Evolutionary conservation across 139 green algal species (phyloP), one percentile per base, ranked within the genome.

Genomic region (Micractinium conductrix): DNA sequence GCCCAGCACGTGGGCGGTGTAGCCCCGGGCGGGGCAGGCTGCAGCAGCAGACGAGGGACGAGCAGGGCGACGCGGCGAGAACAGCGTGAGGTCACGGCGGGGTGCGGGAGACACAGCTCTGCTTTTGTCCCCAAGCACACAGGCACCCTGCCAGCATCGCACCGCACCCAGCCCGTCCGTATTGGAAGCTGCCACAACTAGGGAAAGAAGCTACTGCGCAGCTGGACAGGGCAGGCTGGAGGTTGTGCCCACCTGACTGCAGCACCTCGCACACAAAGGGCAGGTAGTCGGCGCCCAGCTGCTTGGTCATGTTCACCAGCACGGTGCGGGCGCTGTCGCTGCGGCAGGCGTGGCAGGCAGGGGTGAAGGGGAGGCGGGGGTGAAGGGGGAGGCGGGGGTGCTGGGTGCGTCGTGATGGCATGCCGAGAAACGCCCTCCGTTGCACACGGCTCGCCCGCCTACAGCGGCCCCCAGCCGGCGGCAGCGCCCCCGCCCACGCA

Each of bases 1-100:
- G 37, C 95, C 96, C 28, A 96, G 90, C 28, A 98, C 93, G 70
- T 98, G 96, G 7, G 93, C 91, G 7, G 93, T 95, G 89, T 93
- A 98, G n/a, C 95, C 96, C 42, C 60, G 81, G 78, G 76, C 87
- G 48, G 7, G 91, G 91, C 58, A 97, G 89, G 4, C 67, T 78
- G 35, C 35, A 44, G 69, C 5, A 37, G 69, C 69, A 76, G 69
- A 2, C 62, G 30, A 17, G 1, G 21, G 63, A 14, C 7, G 30
- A 37, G 63, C n/a, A 71, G 63, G 30, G 30, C 8, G 28, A n/a
- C n/a, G n/a, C 40, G 60, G 53, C 53, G 53, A 22, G 53, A 62
- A n/a, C n/a, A n/a, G 53, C 24, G 53, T 62, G 53, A 62, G 53
- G n/a, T 14, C 6, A 16, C 5, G 53, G 53, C 26, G 53, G 2